A percentile compares a stretch with the other conserved stretches of the same genome.
Conservation (phyloP, 2,329 filamentous ascomycete genomes). For the Pseudogymnoascus sp. region DNA sequence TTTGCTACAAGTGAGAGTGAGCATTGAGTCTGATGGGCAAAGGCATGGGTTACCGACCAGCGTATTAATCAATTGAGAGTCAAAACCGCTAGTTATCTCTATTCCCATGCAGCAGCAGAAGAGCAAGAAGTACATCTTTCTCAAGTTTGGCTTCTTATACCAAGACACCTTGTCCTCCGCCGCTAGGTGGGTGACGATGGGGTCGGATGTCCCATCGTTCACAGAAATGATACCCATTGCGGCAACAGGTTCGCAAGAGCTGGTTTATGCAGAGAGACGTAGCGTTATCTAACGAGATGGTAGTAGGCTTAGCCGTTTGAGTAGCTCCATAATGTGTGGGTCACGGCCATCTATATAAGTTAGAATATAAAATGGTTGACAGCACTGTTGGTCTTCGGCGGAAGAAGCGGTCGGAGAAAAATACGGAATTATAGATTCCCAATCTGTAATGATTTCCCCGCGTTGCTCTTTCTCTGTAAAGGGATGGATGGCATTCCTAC, state of each 20-base stretch:
- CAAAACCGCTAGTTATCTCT: slow-evolving; percentile 47
- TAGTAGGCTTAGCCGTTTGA: not conserved
- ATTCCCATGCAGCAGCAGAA: slow-evolving; percentile 44
- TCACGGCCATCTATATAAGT: not conserved
- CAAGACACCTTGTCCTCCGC: slow-evolving; percentile 32
- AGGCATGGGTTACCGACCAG: slow-evolving; percentile 27
- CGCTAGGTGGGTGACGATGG: slow-evolving; percentile 32
- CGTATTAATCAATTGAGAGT: slow-evolving; percentile 41
- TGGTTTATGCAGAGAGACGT: not conserved
- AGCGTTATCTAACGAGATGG: not conserved
- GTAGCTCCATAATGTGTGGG: not conserved
- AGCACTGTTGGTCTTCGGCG: not conserved
- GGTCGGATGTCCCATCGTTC: slow-evolving; percentile 22
- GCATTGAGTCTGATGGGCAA: not conserved
- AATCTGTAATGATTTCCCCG: not conserved
- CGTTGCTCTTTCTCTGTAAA: not conserved
- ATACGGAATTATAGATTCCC: not conserved
- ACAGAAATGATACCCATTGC: not conserved
- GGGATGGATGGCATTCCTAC: not conserved
- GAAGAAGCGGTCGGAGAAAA: not conserved
- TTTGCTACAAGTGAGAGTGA: not conserved
- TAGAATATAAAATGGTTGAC: not conserved
- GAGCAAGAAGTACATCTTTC: slow-evolving; percentile 31
- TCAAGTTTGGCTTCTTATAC: slow-evolving; percentile 33
- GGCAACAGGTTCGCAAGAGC: not conserved